Conservation (phyloP, 345 rosid genomes). For the Capsella bursapastoris region DNA sequence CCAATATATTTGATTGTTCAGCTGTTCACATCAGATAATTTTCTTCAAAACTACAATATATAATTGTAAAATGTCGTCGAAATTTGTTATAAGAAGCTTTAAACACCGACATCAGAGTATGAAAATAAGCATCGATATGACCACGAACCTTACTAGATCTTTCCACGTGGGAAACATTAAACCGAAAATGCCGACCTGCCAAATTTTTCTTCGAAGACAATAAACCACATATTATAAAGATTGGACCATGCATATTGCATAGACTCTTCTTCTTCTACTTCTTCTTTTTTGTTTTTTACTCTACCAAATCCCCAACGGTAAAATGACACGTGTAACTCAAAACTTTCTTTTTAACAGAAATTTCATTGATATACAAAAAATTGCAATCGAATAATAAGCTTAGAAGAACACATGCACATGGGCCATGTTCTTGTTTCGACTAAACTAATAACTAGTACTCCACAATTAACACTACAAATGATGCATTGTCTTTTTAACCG, state of each 20-base stretch:
- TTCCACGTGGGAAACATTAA: conserved; percentile 35
- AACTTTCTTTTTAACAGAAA: background rate
- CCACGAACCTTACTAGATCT: conserved; percentile 7
- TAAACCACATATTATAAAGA: background rate
- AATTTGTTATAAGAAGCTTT: background rate
- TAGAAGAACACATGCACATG: conserved; percentile 41
- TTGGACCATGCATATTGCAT: background rate
- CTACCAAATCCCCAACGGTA: conserved; percentile 12
- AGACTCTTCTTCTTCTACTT: no score
- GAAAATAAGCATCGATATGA: background rate
- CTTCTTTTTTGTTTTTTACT: background rate
- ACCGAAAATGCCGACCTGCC: conserved; percentile 39
- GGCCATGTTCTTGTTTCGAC: conserved; percentile 38
- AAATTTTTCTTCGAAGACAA: conserved; percentile 24
- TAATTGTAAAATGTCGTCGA: background rate
- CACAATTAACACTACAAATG: conserved; percentile 16
- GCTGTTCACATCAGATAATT: background rate
- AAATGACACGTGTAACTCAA: conserved; percentile 18
- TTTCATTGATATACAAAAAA: background rate
- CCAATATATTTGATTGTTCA: background rate
- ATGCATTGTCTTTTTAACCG: conserved; percentile 29
- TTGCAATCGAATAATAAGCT: conserved; percentile 4
- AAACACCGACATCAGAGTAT: conserved; percentile 28
- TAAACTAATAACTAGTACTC: conserved; percentile 12
- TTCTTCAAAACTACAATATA: background rate